These are phyloP conservation scores for Sedum album DNA, from an alignment of 164 flowering plant species.

Conservation along the genomic window DNA sequence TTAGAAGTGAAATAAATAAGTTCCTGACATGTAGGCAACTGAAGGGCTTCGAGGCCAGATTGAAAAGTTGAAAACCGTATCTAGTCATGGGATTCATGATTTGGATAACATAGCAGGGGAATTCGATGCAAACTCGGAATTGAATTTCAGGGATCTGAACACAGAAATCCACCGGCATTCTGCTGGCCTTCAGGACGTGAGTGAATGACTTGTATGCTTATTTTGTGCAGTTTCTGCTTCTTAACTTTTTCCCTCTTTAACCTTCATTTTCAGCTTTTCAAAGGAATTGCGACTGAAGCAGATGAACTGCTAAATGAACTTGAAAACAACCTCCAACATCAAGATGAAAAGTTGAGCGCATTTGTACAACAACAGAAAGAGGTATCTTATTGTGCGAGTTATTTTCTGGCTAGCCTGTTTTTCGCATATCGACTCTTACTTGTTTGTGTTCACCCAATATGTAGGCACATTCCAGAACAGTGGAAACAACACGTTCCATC, in stretches of 20 bases:
- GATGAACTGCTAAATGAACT: constrained; percentile 9
- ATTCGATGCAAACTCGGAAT: constrained; percentile 64
- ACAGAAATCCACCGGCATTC: constrained; percentile 81
- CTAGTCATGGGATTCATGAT: constrained; percentile 64
- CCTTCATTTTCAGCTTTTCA: background rate
- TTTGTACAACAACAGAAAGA: constrained; percentile 7
- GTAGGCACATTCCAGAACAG: constrained; percentile 10
- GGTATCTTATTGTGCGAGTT: background rate
- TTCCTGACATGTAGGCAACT: constrained; percentile 51
- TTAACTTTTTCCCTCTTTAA: background rate
- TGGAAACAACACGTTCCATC: constrained; percentile 7
- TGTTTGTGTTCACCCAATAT: background rate
- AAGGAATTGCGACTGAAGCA: constrained; percentile 11
- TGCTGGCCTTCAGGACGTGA: constrained; percentile 67
- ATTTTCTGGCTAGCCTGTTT: background rate
- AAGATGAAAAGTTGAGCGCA: constrained; percentile 5
- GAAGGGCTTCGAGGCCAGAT: constrained; percentile 70
- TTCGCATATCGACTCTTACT: background rate
- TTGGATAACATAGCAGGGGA: constrained; percentile 76
- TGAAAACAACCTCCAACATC: constrained; percentile 8
- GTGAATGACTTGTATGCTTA: constrained; percentile 1
- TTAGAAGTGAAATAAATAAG: background rate
- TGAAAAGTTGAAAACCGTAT: constrained; percentile 56
- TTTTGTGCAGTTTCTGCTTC: background rate
- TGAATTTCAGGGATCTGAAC: constrained; percentile 56